Evolutionary conservation across 139 green algal genomes (phyloP).

Genomic region (Micractinium sp.): DNA sequence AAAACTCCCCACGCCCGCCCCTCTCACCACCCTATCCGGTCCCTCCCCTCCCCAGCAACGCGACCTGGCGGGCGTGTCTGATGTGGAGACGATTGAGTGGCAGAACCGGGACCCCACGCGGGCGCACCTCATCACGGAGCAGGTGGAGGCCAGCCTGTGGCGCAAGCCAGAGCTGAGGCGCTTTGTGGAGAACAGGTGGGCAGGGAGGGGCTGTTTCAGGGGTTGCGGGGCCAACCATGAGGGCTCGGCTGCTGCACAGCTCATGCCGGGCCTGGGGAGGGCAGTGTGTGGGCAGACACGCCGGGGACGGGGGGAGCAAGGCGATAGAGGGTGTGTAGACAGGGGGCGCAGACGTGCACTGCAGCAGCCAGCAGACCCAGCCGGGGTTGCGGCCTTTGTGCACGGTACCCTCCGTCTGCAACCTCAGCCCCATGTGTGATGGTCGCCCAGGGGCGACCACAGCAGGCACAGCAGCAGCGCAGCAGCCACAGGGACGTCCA

Average conservation of each 20-base stretch:
- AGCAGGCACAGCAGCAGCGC: no score
- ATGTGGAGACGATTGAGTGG: neutral
- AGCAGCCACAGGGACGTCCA: no score
- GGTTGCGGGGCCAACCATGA: no score
- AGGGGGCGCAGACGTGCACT: neutral
- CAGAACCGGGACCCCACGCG: neutral
- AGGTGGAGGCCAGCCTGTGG: neutral
- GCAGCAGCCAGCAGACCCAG: no score
- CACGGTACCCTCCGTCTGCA: neutral
- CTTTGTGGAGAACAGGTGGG: neutral
- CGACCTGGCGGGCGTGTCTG: neutral
- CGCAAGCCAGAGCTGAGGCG: neutral
- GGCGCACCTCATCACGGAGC: neutral
- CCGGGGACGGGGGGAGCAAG: neutral
- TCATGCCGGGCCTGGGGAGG: no score
- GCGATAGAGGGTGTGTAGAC: neutral
- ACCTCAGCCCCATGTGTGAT: neutral
- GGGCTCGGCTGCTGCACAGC: no score
- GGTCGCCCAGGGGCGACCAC: no score
- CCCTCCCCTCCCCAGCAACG: neutral
- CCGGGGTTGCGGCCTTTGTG: no score
- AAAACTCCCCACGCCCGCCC: neutral
- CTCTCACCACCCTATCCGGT: neutral
- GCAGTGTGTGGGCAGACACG: no score
- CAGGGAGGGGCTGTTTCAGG: neutral